Conservation (phyloP, 352 stramenopile species). For the Phytophthora foliorum region DNA sequence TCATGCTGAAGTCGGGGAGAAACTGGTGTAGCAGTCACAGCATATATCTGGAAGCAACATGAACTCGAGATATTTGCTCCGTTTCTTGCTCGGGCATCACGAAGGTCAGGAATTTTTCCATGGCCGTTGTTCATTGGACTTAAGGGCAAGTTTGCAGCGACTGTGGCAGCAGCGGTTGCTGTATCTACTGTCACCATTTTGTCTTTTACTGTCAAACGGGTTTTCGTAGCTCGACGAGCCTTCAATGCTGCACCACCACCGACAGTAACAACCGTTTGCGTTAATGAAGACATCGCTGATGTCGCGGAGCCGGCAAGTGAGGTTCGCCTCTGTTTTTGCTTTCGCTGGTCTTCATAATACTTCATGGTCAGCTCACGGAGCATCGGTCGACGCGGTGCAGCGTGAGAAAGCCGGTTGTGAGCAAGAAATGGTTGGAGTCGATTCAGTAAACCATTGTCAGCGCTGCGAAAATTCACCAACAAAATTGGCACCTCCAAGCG, state of each 20-base stretch:
- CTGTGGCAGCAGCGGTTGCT: neutral
- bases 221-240: constrained; percentile 14
- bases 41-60: constrained; percentile 60
- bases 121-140: neutral
- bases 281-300: constrained; percentile 18
- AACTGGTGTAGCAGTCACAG: constrained; percentile 36
- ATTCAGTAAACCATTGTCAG: constrained; percentile 16
- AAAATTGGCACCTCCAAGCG: constrained; percentile 37
- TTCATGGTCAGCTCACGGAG: constrained; percentile 30
- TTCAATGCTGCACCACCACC: constrained; percentile 1
- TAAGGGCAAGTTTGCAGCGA: neutral
- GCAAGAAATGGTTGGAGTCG: constrained; percentile 33
- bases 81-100: constrained; percentile 1
- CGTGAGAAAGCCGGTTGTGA: constrained; percentile 18
- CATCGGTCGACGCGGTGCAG: constrained; percentile 23
- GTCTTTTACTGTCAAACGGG: neutral
- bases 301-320: constrained; percentile 16
- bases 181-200: constrained; percentile 9
- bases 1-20: constrained; percentile 21
- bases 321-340: constrained; percentile 23
- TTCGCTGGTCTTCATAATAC: constrained; percentile 34
- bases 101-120: constrained; percentile 1
- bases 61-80: neutral
- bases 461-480: constrained; percentile 49
- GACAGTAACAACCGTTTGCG: neutral